Evolutionary conservation across 495 filamentous ascomycete genomes (phyloP).

Genomic region (Niebla homalea): DNA sequence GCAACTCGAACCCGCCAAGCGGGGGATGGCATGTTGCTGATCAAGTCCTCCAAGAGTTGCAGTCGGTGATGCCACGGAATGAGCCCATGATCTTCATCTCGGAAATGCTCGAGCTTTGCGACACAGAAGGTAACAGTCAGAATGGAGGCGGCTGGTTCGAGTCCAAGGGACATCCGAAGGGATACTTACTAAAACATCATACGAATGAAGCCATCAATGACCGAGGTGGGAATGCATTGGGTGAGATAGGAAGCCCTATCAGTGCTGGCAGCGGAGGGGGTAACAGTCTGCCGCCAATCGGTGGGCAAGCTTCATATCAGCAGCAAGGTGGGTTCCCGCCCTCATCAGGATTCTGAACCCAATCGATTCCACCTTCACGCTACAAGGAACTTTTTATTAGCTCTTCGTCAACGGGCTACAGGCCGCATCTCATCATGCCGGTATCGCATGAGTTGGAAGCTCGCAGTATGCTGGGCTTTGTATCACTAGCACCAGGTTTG

Average conservation of each 20-base stretch:
- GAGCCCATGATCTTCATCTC: constrained; percentile 49
- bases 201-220: constrained; percentile 29
- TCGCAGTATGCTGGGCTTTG: too few relatives aligned
- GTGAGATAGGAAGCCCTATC: constrained; percentile 40
- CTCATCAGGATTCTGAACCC: not conserved
- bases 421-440: not conserved
- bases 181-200: constrained; percentile 50
- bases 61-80: constrained; percentile 38
- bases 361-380: too few relatives aligned
- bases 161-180: constrained; percentile 33
- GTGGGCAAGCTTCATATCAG: constrained; percentile 21
- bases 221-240: constrained; percentile 26
- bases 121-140: constrained; percentile 71
- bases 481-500: not conserved
- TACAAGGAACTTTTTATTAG: too few relatives aligned
- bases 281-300: constrained; percentile 26
- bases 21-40: constrained; percentile 53
- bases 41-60: constrained; percentile 51
- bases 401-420: too few relatives aligned
- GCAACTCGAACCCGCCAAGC: constrained; percentile 23
- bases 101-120: constrained; percentile 80
- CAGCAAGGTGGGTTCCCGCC: constrained; percentile 11
- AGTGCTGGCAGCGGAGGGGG: constrained; percentile 21
- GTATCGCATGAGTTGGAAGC: too few relatives aligned
- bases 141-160: constrained; percentile 84